Conservation (phyloP, 1,284 basidiomycete genomes). For the Heterobasidion parviporum region DNA sequence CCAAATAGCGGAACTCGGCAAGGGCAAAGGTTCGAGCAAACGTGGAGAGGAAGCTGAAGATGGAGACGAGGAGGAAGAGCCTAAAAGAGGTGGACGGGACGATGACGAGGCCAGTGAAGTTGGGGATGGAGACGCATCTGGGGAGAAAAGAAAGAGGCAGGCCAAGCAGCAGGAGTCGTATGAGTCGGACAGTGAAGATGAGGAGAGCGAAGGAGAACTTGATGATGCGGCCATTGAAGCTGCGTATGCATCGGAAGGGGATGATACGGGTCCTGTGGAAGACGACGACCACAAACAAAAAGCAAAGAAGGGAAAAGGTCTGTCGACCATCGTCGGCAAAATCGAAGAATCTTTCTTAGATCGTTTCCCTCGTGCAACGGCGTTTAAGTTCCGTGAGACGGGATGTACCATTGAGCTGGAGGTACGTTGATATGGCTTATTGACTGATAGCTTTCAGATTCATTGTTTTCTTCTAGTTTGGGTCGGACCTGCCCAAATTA, state of each 20-base stretch:
- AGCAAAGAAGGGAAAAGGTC: conserved; percentile 23
- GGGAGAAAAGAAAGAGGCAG: conserved; percentile 61
- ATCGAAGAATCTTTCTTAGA: conserved; percentile 44
- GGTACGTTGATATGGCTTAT: conserved; percentile 35
- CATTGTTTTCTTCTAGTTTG: conserved; percentile 36
- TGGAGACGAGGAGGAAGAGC: conserved; percentile 48
- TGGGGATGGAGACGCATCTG: conserved; percentile 58
- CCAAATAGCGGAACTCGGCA: conserved; percentile 79
- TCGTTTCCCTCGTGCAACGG: conserved; percentile 51
- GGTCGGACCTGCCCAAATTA: conserved; percentile 76
- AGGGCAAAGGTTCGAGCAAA: conserved; percentile 54
- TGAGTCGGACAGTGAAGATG: conserved; percentile 54
- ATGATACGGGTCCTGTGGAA: conserved; percentile 22
- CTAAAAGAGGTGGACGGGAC: conserved; percentile 36
- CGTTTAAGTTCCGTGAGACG: conserved; percentile 71
- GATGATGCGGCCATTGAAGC: conserved; percentile 67
- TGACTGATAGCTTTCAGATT: conserved; percentile 5
- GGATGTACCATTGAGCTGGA: conserved; percentile 76
- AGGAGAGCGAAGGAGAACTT: conserved; percentile 40
- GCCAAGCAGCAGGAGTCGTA: conserved; percentile 68
- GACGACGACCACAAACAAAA: conserved; percentile 19
- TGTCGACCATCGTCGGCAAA: conserved; percentile 34
- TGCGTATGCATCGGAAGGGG: conserved; percentile 44
- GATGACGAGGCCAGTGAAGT: conserved; percentile 28
- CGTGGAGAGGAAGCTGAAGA: conserved; percentile 34